Evolutionary conservation across 345 rosid genomes (phyloP), one percentile per base, ranked within the genome.

Genomic region (Cochlearia excelsa): DNA sequence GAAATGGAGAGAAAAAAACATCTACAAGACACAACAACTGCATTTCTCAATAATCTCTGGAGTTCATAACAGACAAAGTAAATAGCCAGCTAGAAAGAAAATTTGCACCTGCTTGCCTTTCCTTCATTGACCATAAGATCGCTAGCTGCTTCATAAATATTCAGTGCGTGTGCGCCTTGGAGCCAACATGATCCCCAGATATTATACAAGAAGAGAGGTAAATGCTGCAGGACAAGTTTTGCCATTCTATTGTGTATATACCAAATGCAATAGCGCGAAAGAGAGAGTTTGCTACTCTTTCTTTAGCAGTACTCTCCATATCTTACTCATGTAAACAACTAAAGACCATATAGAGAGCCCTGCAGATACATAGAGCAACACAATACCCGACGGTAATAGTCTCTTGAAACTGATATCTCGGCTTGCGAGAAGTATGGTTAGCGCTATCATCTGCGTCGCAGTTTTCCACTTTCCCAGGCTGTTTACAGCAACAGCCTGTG

Each of bases 381-480:
- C 74, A 68, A 84, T 82, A 56, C 99, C 97, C 59, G 82, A 76
- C 64, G 80, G 79, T 65, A 81, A 79, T 46, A 87, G 69, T 52
- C 77, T 82, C 73, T 79, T 87, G 30, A 78, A 65, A 71, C 92
- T 87, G 84, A 79, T 79, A 68, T 89, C 95, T 54, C 88, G 81
- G 59, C 86, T 81, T 34, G 95, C 95, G 50, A 93, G 78, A 40
- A 93, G 92, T 77, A 93, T 85, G 68, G 87, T 89, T 66, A 93
- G 75, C 16, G 99, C 95, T 67, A 69, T 79, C 99, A 93, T 93
- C 79, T 93, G 97, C 9, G 94, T 76, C 8, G 99, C 96, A 4
- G 99, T 93, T 84, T 93, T 93, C 99, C 97, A 89, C 74, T 93
- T 93, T 9, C 99, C 99, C 79, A 93, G 73, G 66, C 80, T 93